These are phyloP conservation scores for Colletotrichum scovillei DNA, from an alignment of 2,329 filamentous ascomycete species.

Conservation along the genomic window DNA sequence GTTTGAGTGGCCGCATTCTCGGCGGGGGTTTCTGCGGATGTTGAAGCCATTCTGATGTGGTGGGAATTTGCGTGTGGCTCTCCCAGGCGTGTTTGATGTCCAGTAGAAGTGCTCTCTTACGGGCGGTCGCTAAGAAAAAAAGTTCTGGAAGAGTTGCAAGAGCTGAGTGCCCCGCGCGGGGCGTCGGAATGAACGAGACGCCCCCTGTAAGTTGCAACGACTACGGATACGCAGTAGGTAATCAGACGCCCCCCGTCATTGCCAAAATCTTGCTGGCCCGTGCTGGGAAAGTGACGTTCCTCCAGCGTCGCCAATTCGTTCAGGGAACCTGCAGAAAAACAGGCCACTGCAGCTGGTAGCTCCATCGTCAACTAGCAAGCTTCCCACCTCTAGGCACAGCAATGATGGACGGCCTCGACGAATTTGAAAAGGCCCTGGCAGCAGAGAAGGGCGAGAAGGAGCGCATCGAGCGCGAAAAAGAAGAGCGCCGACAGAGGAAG, in stretches of 20 bases:
- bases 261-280: constrained; percentile 22
- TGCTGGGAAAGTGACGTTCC: constrained; percentile 31
- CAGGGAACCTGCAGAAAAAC: neutral
- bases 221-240: neutral
- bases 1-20: constrained; percentile 48
- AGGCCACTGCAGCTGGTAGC: neutral
- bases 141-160: constrained; percentile 36
- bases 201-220: constrained; percentile 3
- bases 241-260: constrained; percentile 8
- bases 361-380: neutral
- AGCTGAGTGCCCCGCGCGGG: constrained; percentile 35
- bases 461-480: constrained; percentile 56
- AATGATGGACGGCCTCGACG: constrained; percentile 67
- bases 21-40: constrained; percentile 38
- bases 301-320: constrained; percentile 16
- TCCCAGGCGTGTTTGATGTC: constrained; percentile 1
- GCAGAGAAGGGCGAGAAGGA: constrained; percentile 69
- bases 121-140: constrained; percentile 29
- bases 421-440: constrained; percentile 83
- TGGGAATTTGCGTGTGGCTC: constrained; percentile 3
- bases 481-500: constrained; percentile 54
- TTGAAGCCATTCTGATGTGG: constrained; percentile 31
- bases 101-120: neutral
- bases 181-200: constrained; percentile 17
- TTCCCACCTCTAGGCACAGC: neutral